A percentile compares a stretch with the other conserved stretches of the same genome.
These are phyloP conservation scores for Coniochaeta sp. DNA, from an alignment of 2,329 filamentous ascomycete genomes.

Conservation along the genomic window DNA sequence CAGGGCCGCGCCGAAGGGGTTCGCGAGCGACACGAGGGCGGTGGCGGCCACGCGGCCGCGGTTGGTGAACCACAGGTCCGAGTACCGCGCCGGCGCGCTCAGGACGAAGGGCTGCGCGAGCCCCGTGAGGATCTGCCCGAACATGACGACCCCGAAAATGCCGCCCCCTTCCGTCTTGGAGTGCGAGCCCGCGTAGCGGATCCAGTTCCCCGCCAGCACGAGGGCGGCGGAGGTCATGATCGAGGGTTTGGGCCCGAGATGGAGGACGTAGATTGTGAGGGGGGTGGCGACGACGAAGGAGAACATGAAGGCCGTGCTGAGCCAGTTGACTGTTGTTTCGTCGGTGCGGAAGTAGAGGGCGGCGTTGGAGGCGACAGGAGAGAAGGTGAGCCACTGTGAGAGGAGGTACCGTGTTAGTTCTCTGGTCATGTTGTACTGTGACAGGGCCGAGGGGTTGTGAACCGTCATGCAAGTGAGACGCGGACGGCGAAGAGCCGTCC, in stretches of 20 bases:
- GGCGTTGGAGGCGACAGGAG: slow-evolving; percentile 69
- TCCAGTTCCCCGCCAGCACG: slow-evolving; percentile 80
- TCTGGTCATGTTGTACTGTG: no score
- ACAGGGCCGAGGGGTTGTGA: no score
- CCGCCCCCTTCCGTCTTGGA: slow-evolving; percentile 38
- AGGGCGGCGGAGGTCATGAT: slow-evolving; percentile 69
- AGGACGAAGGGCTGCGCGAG: slow-evolving; percentile 90
- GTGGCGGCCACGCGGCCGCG: slow-evolving; percentile 80
- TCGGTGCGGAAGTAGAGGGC: slow-evolving; percentile 69
- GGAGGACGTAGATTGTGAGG: slow-evolving; percentile 67
- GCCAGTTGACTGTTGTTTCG: slow-evolving; percentile 82
- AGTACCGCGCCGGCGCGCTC: slow-evolving; percentile 82
- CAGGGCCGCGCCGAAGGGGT: slow-evolving; percentile 82
- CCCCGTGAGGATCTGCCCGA: slow-evolving; percentile 85
- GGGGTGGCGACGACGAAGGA: slow-evolving; percentile 71
- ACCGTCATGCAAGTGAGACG: not conserved
- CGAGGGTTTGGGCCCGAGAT: slow-evolving; percentile 70
- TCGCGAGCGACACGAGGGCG: slow-evolving; percentile 76
- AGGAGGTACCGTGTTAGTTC: slow-evolving; percentile 1
- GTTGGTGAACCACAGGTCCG: slow-evolving; percentile 90
- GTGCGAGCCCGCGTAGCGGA: slow-evolving; percentile 69
- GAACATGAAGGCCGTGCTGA: slow-evolving; percentile 82
- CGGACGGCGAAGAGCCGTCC: not conserved
- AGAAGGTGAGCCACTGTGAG: slow-evolving; percentile 93
- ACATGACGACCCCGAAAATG: slow-evolving; percentile 71